These are phyloP conservation scores for Blastobotrys chiropterorum DNA, from an alignment of 805 yeast species.

Conservation along the genomic window DNA sequence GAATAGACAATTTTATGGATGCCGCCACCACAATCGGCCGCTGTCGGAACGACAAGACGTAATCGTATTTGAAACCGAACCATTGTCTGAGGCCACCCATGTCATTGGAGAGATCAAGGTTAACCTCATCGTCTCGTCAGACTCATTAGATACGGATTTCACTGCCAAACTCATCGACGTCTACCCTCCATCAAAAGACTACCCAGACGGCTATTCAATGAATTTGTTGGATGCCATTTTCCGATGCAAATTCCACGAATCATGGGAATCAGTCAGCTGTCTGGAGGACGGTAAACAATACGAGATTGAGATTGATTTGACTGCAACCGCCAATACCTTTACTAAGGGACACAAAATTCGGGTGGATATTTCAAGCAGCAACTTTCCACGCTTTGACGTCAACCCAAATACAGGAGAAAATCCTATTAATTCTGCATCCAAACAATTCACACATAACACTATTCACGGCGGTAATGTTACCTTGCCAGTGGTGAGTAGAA, in stretches of 20 bases:
- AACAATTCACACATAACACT: neutral
- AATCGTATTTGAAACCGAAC: slow-evolving; percentile 3
- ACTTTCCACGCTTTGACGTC: slow-evolving; percentile 9
- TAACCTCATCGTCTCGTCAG: slow-evolving; percentile 4
- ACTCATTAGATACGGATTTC: slow-evolving; percentile 8
- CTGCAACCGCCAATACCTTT: slow-evolving; percentile 7
- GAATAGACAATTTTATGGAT: neutral
- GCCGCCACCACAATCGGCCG: neutral
- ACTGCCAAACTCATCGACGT: slow-evolving; percentile 9
- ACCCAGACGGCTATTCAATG: slow-evolving; percentile 8
- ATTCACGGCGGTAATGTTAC: neutral
- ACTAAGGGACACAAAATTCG: slow-evolving; percentile 7
- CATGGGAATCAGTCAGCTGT: neutral
- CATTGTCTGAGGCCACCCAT: neutral
- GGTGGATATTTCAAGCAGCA: slow-evolving; percentile 10
- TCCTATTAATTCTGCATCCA: neutral
- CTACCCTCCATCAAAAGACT: slow-evolving; percentile 6
- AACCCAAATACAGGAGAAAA: slow-evolving; percentile 9
- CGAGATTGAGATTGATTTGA: slow-evolving; percentile 3
- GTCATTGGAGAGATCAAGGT: slow-evolving; percentile 6
- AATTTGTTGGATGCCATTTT: slow-evolving; percentile 7
- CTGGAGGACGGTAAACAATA: slow-evolving; percentile 2
- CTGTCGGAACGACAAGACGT: slow-evolving; percentile 3
- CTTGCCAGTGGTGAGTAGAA: neutral
- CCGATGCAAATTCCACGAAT: slow-evolving; percentile 8